These are phyloP conservation scores for Schizosaccharomyces octosporus DNA, from an alignment of 805 yeast species.

Conservation along the genomic window DNA sequence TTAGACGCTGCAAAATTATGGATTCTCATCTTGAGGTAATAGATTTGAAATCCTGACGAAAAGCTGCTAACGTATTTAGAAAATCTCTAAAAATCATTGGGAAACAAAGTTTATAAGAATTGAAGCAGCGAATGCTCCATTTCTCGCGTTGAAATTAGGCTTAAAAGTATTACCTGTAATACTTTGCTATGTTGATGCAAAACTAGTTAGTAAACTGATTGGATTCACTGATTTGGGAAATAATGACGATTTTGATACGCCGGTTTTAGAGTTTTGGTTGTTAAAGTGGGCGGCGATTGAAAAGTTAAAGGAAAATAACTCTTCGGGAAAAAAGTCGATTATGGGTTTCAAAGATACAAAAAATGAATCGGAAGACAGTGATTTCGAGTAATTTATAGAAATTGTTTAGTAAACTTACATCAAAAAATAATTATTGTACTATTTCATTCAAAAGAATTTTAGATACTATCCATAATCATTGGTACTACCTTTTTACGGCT, in stretches of 20 bases:
- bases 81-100: conserved; percentile 34
- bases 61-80: conserved; percentile 8
- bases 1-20: conserved; percentile 37
- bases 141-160: conserved; percentile 35
- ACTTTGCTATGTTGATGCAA: conserved; percentile 32
- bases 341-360: neutral
- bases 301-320: neutral
- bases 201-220: conserved; percentile 32
- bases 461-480: neutral
- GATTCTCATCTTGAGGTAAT: conserved; percentile 17
- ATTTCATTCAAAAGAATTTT: neutral
- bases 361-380: neutral
- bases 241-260: conserved; percentile 23
- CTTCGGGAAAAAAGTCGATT: neutral
- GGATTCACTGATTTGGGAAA: conserved; percentile 42
- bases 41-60: neutral
- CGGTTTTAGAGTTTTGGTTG: conserved; percentile 22
- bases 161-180: conserved; percentile 53
- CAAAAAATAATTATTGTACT: neutral
- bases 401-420: too few species aligned
- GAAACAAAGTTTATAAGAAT: conserved; percentile 27
- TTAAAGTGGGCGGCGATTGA: conserved; percentile 6
- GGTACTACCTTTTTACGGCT: neutral
- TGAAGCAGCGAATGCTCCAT: conserved; percentile 44
- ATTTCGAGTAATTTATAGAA: neutral